Evolutionary conservation across 768 basidiomycete species (phyloP).

Genomic region (Kwoniella pini): DNA sequence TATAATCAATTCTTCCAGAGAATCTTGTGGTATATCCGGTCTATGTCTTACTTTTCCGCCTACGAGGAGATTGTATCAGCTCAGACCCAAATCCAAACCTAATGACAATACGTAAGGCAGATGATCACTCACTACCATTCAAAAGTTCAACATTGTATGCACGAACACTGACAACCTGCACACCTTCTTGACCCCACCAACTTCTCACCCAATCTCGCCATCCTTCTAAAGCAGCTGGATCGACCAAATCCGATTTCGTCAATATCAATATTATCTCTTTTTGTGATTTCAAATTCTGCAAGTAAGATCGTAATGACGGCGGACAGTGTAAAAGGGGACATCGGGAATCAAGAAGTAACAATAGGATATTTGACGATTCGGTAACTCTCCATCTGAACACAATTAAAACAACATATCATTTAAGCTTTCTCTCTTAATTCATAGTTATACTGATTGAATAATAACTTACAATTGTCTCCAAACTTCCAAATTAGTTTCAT

Average conservation of each 20-base stretch:
- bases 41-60: constrained; percentile 54
- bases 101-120: constrained; percentile 7
- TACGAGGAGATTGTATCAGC: constrained; percentile 1
- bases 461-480: constrained; percentile 78
- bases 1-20: constrained; percentile 66
- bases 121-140: constrained; percentile 50
- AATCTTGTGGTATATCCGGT: constrained; percentile 69
- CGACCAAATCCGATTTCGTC: constrained; percentile 79
- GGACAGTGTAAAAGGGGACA: constrained; percentile 92
- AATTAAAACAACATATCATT: neutral
- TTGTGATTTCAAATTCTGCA: constrained; percentile 58
- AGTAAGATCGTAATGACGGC: constrained; percentile 83
- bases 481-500: constrained; percentile 96
- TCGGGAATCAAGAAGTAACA: constrained; percentile 94
- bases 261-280: constrained; percentile 94
- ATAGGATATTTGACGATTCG: constrained; percentile 88
- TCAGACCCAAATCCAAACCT: too few species aligned
- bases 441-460: too few species aligned
- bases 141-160: constrained; percentile 60
- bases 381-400: constrained; percentile 76
- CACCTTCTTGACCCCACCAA: constrained; percentile 60
- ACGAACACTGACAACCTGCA: constrained; percentile 70
- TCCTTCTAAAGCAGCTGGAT: constrained; percentile 57
- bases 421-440: neutral
- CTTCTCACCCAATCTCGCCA: constrained; percentile 49